Evolutionary conservation across 176 grass and related monocot genomes (phyloP).

Genomic region (Ampelocalamus luodianensis): DNA sequence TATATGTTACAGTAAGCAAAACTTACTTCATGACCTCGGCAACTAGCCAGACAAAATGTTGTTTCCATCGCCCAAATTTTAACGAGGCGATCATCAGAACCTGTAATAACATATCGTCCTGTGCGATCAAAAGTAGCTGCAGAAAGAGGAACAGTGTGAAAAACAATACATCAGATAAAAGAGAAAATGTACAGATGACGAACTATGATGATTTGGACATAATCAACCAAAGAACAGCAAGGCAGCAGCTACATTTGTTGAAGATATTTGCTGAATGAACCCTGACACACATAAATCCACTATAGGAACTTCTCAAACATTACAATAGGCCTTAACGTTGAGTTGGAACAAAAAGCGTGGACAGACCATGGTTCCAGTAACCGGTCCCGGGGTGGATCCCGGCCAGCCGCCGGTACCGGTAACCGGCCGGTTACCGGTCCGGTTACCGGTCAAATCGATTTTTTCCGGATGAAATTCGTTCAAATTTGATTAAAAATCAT

Average conservation of each 20-base stretch:
- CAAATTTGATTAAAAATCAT: too few species aligned
- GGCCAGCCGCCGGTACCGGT: too few species aligned
- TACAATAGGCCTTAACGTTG: not conserved
- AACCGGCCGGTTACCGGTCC: too few species aligned
- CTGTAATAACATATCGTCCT: slow-evolving; percentile 89
- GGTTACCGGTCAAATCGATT: too few species aligned
- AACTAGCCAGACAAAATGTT: slow-evolving; percentile 89
- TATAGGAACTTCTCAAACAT: slow-evolving; percentile 27
- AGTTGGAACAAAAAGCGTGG: slow-evolving; percentile 2
- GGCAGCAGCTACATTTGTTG: slow-evolving; percentile 24
- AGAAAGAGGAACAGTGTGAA: slow-evolving; percentile 30
- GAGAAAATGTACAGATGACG: slow-evolving; percentile 1
- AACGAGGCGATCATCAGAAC: slow-evolving; percentile 96
- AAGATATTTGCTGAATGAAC: slow-evolving; percentile 22
- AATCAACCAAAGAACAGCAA: slow-evolving; percentile 33
- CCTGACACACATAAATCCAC: not conserved
- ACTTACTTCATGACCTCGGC: slow-evolving; percentile 96
- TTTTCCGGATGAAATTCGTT: too few species aligned
- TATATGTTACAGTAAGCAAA: slow-evolving; percentile 28
- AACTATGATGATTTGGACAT: slow-evolving; percentile 18
- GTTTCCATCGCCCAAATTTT: slow-evolving; percentile 99
- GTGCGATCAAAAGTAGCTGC: slow-evolving; percentile 93
- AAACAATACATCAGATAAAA: slow-evolving; percentile 21
- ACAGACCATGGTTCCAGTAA: too few species aligned
- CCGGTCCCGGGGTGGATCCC: too few species aligned